phyloP scores from a whole-genome alignment of 257 asterid genomes.

The Solanum rostratum region DNA sequence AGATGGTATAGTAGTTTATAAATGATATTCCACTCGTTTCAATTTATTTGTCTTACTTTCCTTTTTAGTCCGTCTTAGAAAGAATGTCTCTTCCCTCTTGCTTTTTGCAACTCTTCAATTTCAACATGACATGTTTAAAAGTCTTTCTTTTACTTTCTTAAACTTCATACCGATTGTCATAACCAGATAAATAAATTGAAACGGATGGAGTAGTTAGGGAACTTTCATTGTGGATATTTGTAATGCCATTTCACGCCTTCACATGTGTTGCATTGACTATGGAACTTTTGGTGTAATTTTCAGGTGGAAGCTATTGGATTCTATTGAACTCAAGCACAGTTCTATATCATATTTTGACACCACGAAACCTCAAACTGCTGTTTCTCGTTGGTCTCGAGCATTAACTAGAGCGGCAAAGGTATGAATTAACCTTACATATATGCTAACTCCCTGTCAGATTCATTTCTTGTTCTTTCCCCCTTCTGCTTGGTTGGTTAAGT shows the following conservation, averaged over 20 bases:
- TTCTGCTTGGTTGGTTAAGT: neutral
- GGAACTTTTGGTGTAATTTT: neutral
- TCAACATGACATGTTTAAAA: neutral
- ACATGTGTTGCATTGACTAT: neutral
- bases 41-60: neutral
- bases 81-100: neutral
- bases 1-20: slow-evolving; percentile 38
- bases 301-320: slow-evolving; percentile 91
- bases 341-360: slow-evolving; percentile 66
- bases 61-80: neutral
- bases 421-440: neutral
- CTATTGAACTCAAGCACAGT: slow-evolving; percentile 58
- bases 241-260: neutral
- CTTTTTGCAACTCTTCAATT: neutral
- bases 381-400: slow-evolving; percentile 82
- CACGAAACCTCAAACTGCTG: slow-evolving; percentile 62
- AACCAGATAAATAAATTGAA: neutral
- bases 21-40: neutral
- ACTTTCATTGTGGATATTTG: neutral
- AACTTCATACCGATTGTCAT: neutral
- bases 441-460: neutral
- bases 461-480: neutral
- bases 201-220: neutral
- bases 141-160: neutral
- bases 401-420: slow-evolving; percentile 72